Conservation (phyloP, 2,329 filamentous ascomycete genomes). For the Thelonectria discophora region DNA sequence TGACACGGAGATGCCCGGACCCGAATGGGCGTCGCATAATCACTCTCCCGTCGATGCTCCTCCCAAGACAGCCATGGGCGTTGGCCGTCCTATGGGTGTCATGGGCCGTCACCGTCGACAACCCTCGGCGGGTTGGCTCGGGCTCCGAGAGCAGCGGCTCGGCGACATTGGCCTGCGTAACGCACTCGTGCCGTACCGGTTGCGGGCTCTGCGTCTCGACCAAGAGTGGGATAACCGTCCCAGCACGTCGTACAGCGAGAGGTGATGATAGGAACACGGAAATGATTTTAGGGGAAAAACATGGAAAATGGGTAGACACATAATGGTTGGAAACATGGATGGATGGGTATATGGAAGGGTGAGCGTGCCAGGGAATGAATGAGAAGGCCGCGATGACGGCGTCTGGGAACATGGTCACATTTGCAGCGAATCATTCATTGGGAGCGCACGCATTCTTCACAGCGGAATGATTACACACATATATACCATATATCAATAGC, state of each 20-base stretch:
- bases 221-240: conserved; percentile 38
- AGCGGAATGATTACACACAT: conserved; percentile 32
- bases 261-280: conserved; percentile 10
- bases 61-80: conserved; percentile 35
- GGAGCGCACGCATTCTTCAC: conserved; percentile 20
- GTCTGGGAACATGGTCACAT: conserved; percentile 29
- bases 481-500: conserved; percentile 23
- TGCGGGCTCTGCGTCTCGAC: conserved; percentile 35
- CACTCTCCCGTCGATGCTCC: conserved; percentile 32
- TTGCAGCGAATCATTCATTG: conserved; percentile 27
- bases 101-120: conserved; percentile 32
- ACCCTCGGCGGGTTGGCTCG: conserved; percentile 40
- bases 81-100: conserved; percentile 14
- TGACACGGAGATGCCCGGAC: conserved; percentile 24
- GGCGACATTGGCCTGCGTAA: conserved; percentile 40
- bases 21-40: conserved; percentile 26
- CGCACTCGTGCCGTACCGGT: conserved; percentile 42
- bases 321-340: not conserved
- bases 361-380: conserved; percentile 21
- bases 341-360: conserved; percentile 15
- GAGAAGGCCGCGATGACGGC: conserved; percentile 22
- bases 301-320: not conserved
- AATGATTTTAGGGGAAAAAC: not conserved
- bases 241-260: conserved; percentile 40
- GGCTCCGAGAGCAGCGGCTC: conserved; percentile 38